These are phyloP conservation scores for Chlorella sp. DNA, from an alignment of 139 green algal genomes.

Conservation along the genomic window DNA sequence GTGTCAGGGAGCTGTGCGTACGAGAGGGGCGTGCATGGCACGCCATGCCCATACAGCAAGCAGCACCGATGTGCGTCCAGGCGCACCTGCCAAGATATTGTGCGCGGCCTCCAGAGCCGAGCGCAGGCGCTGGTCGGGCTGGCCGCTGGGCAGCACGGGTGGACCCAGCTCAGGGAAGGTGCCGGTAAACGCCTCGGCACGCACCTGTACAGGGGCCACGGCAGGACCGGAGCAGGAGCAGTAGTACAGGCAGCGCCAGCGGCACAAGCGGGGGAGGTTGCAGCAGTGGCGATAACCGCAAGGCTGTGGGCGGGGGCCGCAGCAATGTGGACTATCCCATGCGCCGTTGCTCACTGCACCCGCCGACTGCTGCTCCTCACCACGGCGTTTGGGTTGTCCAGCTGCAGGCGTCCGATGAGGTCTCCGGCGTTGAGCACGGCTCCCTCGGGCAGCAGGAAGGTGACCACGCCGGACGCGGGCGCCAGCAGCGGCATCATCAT, in stretches of 20 bases:
- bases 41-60: no score
- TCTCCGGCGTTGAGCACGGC: conserved; percentile 62
- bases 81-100: conserved; percentile 62
- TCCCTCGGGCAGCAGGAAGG: conserved; percentile 70
- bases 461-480: conserved; percentile 63
- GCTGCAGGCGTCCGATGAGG: conserved; percentile 73
- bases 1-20: no score
- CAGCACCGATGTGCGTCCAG: no score
- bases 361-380: background rate
- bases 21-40: no score
- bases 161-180: conserved; percentile 67
- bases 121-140: conserved; percentile 50
- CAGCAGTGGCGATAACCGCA: no score
- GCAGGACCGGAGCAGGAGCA: no score
- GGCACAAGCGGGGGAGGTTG: no score
- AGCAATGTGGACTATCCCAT: no score
- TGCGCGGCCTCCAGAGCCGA: conserved; percentile 40
- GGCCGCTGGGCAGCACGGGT: conserved; percentile 36
- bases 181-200: conserved; percentile 44
- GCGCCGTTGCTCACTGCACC: no score
- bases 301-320: no score
- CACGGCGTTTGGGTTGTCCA: conserved; percentile 58
- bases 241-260: no score
- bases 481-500: conserved; percentile 85
- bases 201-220: conserved; percentile 12